Evolutionary conservation across 73 alveolate species (phyloP).

Genomic region (Uronychia binucleata): DNA sequence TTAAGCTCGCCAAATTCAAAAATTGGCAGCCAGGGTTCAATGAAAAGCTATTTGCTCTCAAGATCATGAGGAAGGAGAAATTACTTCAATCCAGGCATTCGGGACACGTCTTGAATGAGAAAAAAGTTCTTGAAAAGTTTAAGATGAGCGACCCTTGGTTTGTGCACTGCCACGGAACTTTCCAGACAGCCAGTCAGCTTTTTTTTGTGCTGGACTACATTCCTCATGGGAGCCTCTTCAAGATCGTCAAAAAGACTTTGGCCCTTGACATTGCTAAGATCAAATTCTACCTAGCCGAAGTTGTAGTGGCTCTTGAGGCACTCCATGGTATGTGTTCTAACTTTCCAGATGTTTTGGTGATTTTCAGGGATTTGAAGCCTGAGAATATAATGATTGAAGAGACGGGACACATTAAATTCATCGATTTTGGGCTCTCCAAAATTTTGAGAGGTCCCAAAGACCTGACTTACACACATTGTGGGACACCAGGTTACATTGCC

Average conservation of each 20-base stretch:
- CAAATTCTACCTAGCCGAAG: background rate
- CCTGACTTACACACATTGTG: constrained; percentile 53
- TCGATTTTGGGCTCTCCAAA: constrained; percentile 66
- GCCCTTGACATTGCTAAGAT: background rate
- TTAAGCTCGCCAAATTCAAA: background rate
- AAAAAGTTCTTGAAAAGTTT: background rate
- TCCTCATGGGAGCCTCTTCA: constrained; percentile 90
- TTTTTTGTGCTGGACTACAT: constrained; percentile 87
- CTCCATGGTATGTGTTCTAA: constrained; percentile 4
- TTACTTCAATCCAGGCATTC: background rate
- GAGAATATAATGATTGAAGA: constrained; percentile 52
- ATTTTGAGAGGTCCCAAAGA: constrained; percentile 9
- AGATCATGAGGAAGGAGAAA: constrained; percentile 4
- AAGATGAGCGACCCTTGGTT: background rate
- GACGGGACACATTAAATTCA: constrained; percentile 19
- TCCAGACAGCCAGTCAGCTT: constrained; percentile 27
- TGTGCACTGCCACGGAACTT: background rate
- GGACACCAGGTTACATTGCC: constrained; percentile 77
- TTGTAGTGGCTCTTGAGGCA: constrained; percentile 9
- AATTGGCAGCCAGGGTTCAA: background rate
- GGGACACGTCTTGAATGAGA: background rate
- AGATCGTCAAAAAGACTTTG: background rate
- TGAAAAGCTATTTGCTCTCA: background rate
- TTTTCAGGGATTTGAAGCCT: constrained; percentile 48
- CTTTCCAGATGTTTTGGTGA: background rate